Evolutionary conservation across 2,329 filamentous ascomycete genomes (phyloP), one percentile per base, ranked within the genome.

Genomic region (Westerdykella aurantiaca): DNA sequence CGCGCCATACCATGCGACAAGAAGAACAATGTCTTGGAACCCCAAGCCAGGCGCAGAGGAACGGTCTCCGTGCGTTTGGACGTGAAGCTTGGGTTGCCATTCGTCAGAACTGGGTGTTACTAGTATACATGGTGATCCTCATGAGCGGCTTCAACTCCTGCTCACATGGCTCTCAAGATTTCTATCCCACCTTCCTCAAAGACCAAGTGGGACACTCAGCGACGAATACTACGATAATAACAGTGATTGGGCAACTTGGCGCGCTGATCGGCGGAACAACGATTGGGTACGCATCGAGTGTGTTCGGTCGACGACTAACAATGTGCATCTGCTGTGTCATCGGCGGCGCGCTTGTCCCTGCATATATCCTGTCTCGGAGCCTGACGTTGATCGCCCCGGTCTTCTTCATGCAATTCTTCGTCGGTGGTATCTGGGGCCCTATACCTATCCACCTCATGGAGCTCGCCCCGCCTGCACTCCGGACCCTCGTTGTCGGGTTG

Each of bases 301-400:
- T 72, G 44, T 70, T 74, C 41, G 72, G 72, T 1, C 69, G 72
- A 7, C 66, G 72, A 16, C 67, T 75, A 52, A 67, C 62, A 51
- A 75, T 75, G 54, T 70, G 72, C 50, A 61, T 72, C 55, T 69
- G 68, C 56, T 74, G 69, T 51, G 68, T 82, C 44, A 56, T 82
- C 6, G 87, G 88, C 18, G 87, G 86, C 23, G 86, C 87, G 0
- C 70, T 95, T 1, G 73, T 95, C 1, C 93, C 94, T 63, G 88
- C 89, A 0, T 94, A 95, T 68, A 86, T 81, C 0, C 93, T 88
- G 55, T 74, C 81, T 10, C 70, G 70, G 2, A 74, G 70, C 53
- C 70, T 81, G 5, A 72, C 73, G 12, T 72, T 94, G 57, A 89
- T 89, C 39, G 88, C 86, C 0, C 82, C 85, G 0, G 86, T 86